These are phyloP conservation scores for Populus hybrid DNA, from an alignment of 441 rosid species.

Conservation along the genomic window DNA sequence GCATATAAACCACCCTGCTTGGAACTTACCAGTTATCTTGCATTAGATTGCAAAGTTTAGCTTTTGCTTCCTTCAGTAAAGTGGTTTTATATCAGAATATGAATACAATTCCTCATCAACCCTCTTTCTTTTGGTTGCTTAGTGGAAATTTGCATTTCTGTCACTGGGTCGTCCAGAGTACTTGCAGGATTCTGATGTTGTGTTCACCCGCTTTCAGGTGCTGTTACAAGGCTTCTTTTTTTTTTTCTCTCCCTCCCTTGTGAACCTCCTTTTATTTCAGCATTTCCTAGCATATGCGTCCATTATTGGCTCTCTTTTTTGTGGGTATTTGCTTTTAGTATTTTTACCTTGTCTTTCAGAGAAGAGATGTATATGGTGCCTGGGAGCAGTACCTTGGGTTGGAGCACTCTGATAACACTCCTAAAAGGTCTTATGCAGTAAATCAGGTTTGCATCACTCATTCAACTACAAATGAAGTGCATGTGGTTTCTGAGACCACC, in stretches of 20 bases:
- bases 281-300: background rate
- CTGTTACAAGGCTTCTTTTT: background rate
- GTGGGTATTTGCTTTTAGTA: background rate
- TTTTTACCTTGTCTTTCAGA: slow-evolving; percentile 34
- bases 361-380: slow-evolving; percentile 87
- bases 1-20: background rate
- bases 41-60: background rate
- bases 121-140: slow-evolving; percentile 13
- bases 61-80: background rate
- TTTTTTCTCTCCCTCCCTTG: background rate
- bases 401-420: slow-evolving; percentile 81
- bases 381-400: slow-evolving; percentile 97
- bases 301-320: background rate
- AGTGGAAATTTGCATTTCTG: slow-evolving; percentile 95
- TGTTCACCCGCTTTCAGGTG: slow-evolving; percentile 86
- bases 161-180: slow-evolving; percentile 90
- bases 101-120: background rate
- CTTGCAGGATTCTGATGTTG: slow-evolving; percentile 66
- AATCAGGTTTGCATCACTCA: slow-evolving; percentile 56
- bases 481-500: background rate
- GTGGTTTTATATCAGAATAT: background rate
- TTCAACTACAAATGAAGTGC: background rate
- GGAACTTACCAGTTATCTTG: background rate
- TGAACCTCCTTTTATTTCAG: background rate
- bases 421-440: slow-evolving; percentile 78